Evolutionary conservation across 2,329 filamentous ascomycete species (phyloP), one percentile per base, ranked within the genome.

Genomic region (Daldinia sp.): DNA sequence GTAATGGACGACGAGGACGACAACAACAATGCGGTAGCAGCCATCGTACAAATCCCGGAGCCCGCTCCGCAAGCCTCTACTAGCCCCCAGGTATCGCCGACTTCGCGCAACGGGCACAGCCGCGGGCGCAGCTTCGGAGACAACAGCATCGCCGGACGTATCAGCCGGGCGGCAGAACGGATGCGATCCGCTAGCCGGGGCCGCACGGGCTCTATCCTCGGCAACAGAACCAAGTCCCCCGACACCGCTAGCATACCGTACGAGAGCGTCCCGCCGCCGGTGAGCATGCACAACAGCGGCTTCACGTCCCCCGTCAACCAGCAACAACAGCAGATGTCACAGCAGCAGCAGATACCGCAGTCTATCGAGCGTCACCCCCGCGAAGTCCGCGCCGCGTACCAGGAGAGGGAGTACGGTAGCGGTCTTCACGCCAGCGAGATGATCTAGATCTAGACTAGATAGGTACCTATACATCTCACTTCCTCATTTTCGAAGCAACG

Each of bases 1-100:
- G 87, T 91, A 56, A 89, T 89, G 85, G 88, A 90, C 70, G 87
- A 89, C 1, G 86, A 88, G 5, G 83, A 86, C 18, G 72, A 76
- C 61, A 39, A 67, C 66, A 37, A 68, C 10, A 15, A 6, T 41
- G 56, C 18, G 20, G 44, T 10, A 23, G 18, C 42, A 48, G 13
- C 20, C 20, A 23, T 51, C 28, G 26, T 51, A 10, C 46, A 28
- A 6, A 15, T 51, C 18, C 33, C 41, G n/a, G 42, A 62, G 18
- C 54, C 53, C 5, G 46, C 48, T 20, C 37, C 53, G 18, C 58
- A 46, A 23, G 12, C 41, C 10, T 61, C 59, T 9, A 54, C 59
- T 9, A 54, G 37, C 83, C 13, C 78, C 83, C 0, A 85, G 83
- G 1, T 81, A 1, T 84, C 82, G 4, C 83, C 81, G 13, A 78